Evolutionary conservation across 805 yeast species (phyloP).

Genomic region (Lipomyces yamadae): DNA sequence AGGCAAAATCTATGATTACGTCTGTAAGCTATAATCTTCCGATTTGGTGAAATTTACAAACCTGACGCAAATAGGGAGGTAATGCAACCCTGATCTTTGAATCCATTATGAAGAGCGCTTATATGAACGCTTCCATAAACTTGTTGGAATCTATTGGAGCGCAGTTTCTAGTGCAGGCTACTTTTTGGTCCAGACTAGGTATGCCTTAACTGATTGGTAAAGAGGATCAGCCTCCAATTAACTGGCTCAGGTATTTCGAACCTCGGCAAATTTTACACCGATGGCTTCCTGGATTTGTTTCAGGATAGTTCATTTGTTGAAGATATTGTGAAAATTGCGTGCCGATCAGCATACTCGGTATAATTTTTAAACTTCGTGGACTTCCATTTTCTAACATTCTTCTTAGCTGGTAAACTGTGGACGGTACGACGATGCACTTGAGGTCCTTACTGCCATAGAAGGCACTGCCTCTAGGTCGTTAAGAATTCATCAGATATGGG

Average conservation of each 20-base stretch:
- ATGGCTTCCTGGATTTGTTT: slow-evolving; percentile 9
- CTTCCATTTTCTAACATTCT: not conserved
- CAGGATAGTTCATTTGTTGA: slow-evolving; percentile 10
- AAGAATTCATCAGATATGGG: slow-evolving; percentile 19
- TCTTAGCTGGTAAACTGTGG: slow-evolving; percentile 13
- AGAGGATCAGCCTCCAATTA: not conserved
- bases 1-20: slow-evolving; percentile 50
- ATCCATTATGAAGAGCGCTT: slow-evolving; percentile 20
- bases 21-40: slow-evolving; percentile 8
- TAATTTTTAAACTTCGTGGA: slow-evolving; percentile 4
- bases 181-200: slow-evolving; percentile 28
- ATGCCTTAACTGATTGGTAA: not conserved
- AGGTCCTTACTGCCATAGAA: not conserved
- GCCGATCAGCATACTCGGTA: slow-evolving; percentile 24
- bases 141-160: slow-evolving; percentile 20
- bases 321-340: slow-evolving; percentile 15
- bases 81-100: slow-evolving; percentile 20
- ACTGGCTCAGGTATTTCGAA: slow-evolving; percentile 14
- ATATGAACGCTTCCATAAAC: slow-evolving; percentile 10
- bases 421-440: slow-evolving; percentile 11
- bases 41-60: not conserved
- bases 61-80: slow-evolving; percentile 14
- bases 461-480: slow-evolving; percentile 10
- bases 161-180: slow-evolving; percentile 17
- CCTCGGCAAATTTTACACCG: slow-evolving; percentile 17